Percentiles rank a stretch among this genome's conserved stretches.
Evolutionary conservation across 306 rosid genomes (phyloP).

Genomic region (Urtica urens): DNA sequence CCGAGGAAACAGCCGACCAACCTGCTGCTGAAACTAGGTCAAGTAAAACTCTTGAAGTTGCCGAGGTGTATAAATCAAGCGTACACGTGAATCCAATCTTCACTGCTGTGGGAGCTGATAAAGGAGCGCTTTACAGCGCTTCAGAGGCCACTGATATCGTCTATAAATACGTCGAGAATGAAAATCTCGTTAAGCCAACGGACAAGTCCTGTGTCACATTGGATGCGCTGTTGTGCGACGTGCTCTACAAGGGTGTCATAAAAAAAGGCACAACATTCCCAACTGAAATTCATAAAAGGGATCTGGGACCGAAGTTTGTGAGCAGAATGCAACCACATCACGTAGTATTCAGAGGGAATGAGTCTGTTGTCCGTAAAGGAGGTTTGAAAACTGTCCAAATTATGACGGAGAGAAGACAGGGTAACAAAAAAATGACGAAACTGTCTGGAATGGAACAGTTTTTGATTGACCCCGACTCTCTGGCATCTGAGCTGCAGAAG

Average conservation of each 20-base stretch:
- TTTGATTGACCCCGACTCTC: conserved; percentile 72
- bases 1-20: conserved; percentile 38
- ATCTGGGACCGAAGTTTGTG: conserved; percentile 53
- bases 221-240: conserved; percentile 71
- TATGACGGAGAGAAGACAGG: conserved; percentile 81
- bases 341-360: conserved; percentile 67
- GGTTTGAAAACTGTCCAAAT: conserved; percentile 71
- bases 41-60: conserved; percentile 57
- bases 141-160: conserved; percentile 70
- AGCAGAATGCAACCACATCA: conserved; percentile 89
- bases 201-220: conserved; percentile 48
- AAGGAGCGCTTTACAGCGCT: conserved; percentile 50
- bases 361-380: conserved; percentile 83
- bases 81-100: conserved; percentile 76
- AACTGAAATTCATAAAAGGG: conserved; percentile 80
- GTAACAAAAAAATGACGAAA: conserved; percentile 88
- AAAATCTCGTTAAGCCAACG: conserved; percentile 65
- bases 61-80: conserved; percentile 77
- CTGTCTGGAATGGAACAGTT: conserved; percentile 75
- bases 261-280: conserved; percentile 84
- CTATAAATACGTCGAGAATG: conserved; percentile 57
- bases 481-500: conserved; percentile 90
- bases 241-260: conserved; percentile 72
- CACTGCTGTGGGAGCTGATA: conserved; percentile 61
- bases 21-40: conserved; percentile 37